Evolutionary conservation across 1,284 basidiomycete genomes (phyloP).

Genomic region (Ganoderma sp.): DNA sequence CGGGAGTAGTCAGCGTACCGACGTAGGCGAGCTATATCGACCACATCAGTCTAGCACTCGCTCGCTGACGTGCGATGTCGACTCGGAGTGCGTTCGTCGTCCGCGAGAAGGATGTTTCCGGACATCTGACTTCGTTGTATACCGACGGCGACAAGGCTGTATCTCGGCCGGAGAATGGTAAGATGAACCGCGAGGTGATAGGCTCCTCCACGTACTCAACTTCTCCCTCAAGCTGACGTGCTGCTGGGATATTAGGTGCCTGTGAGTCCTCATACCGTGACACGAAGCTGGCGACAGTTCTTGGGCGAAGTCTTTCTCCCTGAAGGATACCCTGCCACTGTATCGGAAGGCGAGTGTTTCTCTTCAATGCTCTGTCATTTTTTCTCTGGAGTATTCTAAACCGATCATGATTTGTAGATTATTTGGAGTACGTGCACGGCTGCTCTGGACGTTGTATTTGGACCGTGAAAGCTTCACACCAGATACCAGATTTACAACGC

Average conservation of each 20-base stretch:
- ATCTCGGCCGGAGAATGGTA: background rate
- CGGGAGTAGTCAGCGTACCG: background rate
- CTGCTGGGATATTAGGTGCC: background rate
- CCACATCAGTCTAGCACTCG: background rate
- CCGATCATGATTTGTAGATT: conserved; percentile 28
- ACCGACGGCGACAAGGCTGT: background rate
- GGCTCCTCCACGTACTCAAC: background rate
- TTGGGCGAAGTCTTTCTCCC: conserved; percentile 59
- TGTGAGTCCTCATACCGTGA: background rate
- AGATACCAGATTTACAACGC: conserved; percentile 69
- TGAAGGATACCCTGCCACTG: conserved; percentile 62
- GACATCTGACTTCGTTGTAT: conserved; percentile 26
- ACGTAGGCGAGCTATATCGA: background rate
- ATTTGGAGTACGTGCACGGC: conserved; percentile 30
- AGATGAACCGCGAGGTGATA: background rate
- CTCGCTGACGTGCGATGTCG: background rate
- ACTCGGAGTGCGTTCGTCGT: conserved; percentile 17
- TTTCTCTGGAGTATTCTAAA: background rate
- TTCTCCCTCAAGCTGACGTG: background rate
- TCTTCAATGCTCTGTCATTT: too few relatives aligned
- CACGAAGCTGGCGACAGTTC: conserved; percentile 27
- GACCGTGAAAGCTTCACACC: conserved; percentile 4
- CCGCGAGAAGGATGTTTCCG: conserved; percentile 31
- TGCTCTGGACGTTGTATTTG: background rate
- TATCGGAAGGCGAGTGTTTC: conserved; percentile 56